Base-by-base conservation (phyloP, 257 asterid genomes). In the Voacanga thouarsii region DNA sequence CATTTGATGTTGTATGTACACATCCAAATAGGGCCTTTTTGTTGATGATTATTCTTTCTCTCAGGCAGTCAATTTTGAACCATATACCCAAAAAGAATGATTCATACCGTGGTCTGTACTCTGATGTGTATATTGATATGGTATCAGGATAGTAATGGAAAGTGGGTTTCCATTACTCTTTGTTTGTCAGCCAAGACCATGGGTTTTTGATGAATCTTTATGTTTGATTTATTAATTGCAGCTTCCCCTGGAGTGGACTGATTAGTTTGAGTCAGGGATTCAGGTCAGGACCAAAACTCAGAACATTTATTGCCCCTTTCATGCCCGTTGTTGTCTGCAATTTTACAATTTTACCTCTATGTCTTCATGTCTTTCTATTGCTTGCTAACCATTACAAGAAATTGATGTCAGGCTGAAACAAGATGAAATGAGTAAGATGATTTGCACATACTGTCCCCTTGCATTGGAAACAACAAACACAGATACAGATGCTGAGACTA, bases 171-270 rank as follows among this genome's bases (percentile, higher is more conserved):
- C 19, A 51, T 71, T 26, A 7, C 12, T 50, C 12, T 1, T 84
- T 82, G 73, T 85, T 90, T 84, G 76, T 77, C 74, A 81, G 73
- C 83, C 77, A 63, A 85, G 43, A 73, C 63, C 47, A 76, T 81
- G 76, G 76, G 82, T 37, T 71, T 81, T 68, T 82, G 81, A 81
- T 85, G 86, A 88, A 73, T 84, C 56, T 79, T n/a, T n/a, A n/a
- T n/a, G n/a, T n/a, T n/a, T n/a, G n/a, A n/a, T n/a, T n/a, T n/a
- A n/a, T n/a, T n/a, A 72, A 75, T 82, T 89, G 84, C 98, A 96
- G 99, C 90, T 96, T 71, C 99, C 99, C 16, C 81, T 89, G 30
- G 99, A 96, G 85, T 96, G 99, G 99, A 92, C 93, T 75, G 99
- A 96, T 79, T 98, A 96, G 91, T 96, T 96, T 83, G 99, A 96